Conservation (phyloP, 306 rosid genomes). For the Luffa aegyptiaca region DNA sequence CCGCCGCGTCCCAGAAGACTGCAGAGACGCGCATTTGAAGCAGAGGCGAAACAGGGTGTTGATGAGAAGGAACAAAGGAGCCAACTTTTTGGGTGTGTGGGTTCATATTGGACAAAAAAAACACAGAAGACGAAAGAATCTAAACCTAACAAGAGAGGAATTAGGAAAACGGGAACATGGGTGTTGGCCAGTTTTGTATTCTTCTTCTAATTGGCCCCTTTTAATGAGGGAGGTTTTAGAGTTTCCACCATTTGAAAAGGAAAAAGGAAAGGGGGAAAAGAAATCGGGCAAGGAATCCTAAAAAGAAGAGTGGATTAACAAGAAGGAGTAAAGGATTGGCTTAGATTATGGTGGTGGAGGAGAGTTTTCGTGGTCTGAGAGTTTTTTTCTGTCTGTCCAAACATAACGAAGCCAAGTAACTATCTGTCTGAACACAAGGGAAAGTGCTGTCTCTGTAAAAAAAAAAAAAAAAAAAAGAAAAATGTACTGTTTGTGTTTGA, state of each 20-base stretch:
- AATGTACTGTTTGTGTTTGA: slow-evolving; percentile 8
- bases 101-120: slow-evolving; percentile 1
- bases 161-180: not conserved
- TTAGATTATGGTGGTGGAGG: not conserved
- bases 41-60: not conserved
- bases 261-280: not conserved
- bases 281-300: not conserved
- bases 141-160: not conserved
- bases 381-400: slow-evolving; percentile 15
- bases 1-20: not conserved
- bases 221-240: slow-evolving; percentile 10
- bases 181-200: not conserved
- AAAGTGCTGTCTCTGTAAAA: slow-evolving; percentile 15
- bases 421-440: slow-evolving; percentile 22
- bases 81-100: slow-evolving; percentile 1
- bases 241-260: slow-evolving; percentile 1
- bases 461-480: not conserved
- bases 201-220: slow-evolving; percentile 6
- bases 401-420: slow-evolving; percentile 46
- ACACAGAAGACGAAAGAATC: slow-evolving; percentile 12
- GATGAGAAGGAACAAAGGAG: not conserved
- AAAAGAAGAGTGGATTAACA: not conserved
- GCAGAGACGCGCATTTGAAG: not conserved
- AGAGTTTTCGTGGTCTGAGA: not conserved
- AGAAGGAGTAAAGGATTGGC: not conserved